Conservation (phyloP, 2,329 filamentous ascomycete species). For the Geoglossum cookeanum region DNA sequence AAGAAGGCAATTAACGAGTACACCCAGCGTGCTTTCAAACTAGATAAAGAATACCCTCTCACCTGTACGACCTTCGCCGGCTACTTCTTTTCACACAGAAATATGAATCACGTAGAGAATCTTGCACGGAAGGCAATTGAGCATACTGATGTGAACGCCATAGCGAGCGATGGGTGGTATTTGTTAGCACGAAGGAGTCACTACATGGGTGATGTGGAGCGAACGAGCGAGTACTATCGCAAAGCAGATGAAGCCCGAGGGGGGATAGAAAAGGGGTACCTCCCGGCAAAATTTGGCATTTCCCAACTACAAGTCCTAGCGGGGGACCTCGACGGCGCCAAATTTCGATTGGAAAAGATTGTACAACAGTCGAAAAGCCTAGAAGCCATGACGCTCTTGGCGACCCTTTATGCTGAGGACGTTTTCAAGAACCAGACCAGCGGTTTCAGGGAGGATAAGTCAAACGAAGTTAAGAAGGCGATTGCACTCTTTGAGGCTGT, state of each 20-base stretch:
- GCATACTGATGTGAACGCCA: slow-evolving; percentile 85
- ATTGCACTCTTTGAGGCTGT: slow-evolving; percentile 70
- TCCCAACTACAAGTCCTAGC: slow-evolving; percentile 76
- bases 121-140: slow-evolving; percentile 88
- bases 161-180: slow-evolving; percentile 97
- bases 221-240: slow-evolving; percentile 70
- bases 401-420: slow-evolving; percentile 85
- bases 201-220: slow-evolving; percentile 52
- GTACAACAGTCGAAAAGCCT: slow-evolving; percentile 65
- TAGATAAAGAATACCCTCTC: slow-evolving; percentile 77
- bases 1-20: slow-evolving; percentile 90
- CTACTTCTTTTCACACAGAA: slow-evolving; percentile 74
- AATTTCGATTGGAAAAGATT: slow-evolving; percentile 86
- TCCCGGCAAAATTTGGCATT: slow-evolving; percentile 86
- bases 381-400: slow-evolving; percentile 82
- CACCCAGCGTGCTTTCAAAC: slow-evolving; percentile 81
- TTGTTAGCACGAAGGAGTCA: slow-evolving; percentile 82
- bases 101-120: slow-evolving; percentile 62
- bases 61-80: slow-evolving; percentile 78
- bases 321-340: slow-evolving; percentile 76
- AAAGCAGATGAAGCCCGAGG: slow-evolving; percentile 83
- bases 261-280: slow-evolving; percentile 72
- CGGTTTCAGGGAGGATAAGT: slow-evolving; percentile 70
- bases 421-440: slow-evolving; percentile 61
- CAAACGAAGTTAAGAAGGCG: slow-evolving; percentile 67